A percentile compares a stretch with the other conserved stretches of the same genome.
Conservation (phyloP, 441 rosid genomes). For the Gossypium davidsonii region DNA sequence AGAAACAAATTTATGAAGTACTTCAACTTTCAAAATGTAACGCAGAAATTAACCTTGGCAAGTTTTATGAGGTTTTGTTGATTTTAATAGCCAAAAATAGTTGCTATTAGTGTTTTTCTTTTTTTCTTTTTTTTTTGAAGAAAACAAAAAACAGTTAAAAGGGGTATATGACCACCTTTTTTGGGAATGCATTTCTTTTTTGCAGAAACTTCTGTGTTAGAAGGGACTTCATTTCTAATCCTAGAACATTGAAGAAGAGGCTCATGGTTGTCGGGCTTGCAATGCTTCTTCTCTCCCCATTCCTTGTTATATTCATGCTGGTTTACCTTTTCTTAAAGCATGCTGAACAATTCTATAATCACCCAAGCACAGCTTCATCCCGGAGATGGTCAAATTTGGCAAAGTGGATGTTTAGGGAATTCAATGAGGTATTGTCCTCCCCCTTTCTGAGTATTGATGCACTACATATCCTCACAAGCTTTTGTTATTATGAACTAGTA, state of each 20-base stretch:
- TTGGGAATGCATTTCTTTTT: conserved; percentile 17
- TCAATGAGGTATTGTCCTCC: conserved; percentile 61
- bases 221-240: conserved; percentile 84
- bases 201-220: conserved; percentile 82
- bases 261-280: conserved; percentile 85
- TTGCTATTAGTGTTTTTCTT: not conserved
- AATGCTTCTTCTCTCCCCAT: conserved; percentile 88
- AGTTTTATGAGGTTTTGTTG: not conserved
- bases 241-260: conserved; percentile 70
- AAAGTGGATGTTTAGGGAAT: conserved; percentile 92
- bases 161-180: conserved; percentile 16
- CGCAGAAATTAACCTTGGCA: not conserved
- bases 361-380: conserved; percentile 96
- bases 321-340: conserved; percentile 93
- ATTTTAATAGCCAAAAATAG: not conserved
- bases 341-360: conserved; percentile 95
- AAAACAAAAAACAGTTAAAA: not conserved
- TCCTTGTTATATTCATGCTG: conserved; percentile 93
- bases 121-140: not conserved
- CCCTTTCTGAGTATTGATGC: not conserved
- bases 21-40: not conserved
- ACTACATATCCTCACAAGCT: conserved; percentile 1
- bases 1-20: not conserved
- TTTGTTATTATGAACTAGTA: not conserved
- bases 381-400: conserved; percentile 98